A percentile compares a stretch with the other conserved stretches of the same genome.
phyloP scores from a whole-genome alignment of 2,329 filamentous ascomycete genomes.

The Aspergillus quadrilineatus region DNA sequence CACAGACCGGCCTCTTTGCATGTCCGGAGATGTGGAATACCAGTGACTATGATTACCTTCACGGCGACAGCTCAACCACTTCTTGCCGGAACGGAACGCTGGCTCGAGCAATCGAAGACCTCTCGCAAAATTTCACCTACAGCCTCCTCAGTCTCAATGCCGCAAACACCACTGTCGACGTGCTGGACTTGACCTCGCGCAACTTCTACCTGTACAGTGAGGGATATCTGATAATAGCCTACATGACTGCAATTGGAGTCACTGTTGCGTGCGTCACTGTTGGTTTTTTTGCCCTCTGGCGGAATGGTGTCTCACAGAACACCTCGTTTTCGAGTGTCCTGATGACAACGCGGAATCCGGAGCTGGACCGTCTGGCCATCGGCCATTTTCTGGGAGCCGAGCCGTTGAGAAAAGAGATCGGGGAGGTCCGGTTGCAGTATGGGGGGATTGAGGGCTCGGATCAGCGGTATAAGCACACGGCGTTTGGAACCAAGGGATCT shows the following conservation, averaged over 20 bases:
- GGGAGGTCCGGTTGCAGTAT: background rate
- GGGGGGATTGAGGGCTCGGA: background rate
- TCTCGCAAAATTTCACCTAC: constrained; percentile 17
- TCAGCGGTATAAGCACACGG: background rate
- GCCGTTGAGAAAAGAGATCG: background rate
- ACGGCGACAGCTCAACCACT: background rate
- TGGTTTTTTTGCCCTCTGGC: constrained; percentile 2
- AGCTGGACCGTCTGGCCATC: constrained; percentile 10
- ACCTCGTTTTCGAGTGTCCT: constrained; percentile 14
- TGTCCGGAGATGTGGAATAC: constrained; percentile 8
- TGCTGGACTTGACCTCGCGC: background rate
- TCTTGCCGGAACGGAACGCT: constrained; percentile 12
- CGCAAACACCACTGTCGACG: constrained; percentile 2
- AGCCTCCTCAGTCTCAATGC: constrained; percentile 14
- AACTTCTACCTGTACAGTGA: background rate
- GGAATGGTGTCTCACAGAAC: constrained; percentile 9
- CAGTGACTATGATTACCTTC: background rate
- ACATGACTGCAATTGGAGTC: background rate
- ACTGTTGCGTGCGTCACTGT: background rate
- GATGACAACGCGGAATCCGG: constrained; percentile 15
- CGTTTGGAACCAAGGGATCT: background rate
- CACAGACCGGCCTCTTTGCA: background rate
- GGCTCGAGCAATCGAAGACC: constrained; percentile 12
- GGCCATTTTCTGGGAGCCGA: constrained; percentile 12
- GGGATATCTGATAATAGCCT: background rate